Evolutionary conservation across 2,329 filamentous ascomycete genomes (phyloP), one percentile per base, ranked within the genome.

Genomic region (Tricladium varicosporioides): DNA sequence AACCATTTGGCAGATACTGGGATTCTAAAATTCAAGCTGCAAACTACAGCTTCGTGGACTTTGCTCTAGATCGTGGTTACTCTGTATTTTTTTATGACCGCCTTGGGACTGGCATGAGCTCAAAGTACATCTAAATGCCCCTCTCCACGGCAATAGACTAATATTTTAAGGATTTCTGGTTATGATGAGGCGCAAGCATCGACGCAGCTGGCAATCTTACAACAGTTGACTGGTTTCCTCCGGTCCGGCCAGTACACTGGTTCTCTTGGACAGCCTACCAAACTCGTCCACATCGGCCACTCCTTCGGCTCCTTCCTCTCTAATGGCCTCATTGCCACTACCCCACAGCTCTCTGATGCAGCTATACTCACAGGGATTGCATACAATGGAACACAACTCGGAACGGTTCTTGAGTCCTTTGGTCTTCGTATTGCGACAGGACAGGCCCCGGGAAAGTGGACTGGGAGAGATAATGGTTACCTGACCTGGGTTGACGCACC

Each of bases 261-360:
- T 43, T 32, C 47, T 27, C 22, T 62, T 32, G 51, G 65, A 63
- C 54, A 52, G 51, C 55, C 69, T 11, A 47, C 60, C 9, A 76
- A 80, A 64, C 71, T 83, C 19, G 73, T 83, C n/a, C 84, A 87
- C 67, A 74, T 85, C 14, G 85, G 85, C 10, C 84, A 88, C 72
- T 84, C 81, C 0, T 87, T 84, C 62, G 85, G 85, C 33, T 83
- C 82, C 0, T 71, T 78, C 14, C 79, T 83, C 61, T 80, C 78
- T 3, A 84, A 82, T 69, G 77, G 72, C 47, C 73, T 87, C 18
- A 76, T 80, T 7, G 74, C 75, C 42, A 66, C 73, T 54, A 72
- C 81, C 61, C 82, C 83, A 0, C 65, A 75, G 54, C 73, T 81
- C 55, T 82, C 79, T 40, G 79, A 87, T 60, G 82, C 78, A 36